Evolutionary conservation across 148 eudicot genomes (phyloP).

Genomic region (Amaranthus cruentus): DNA sequence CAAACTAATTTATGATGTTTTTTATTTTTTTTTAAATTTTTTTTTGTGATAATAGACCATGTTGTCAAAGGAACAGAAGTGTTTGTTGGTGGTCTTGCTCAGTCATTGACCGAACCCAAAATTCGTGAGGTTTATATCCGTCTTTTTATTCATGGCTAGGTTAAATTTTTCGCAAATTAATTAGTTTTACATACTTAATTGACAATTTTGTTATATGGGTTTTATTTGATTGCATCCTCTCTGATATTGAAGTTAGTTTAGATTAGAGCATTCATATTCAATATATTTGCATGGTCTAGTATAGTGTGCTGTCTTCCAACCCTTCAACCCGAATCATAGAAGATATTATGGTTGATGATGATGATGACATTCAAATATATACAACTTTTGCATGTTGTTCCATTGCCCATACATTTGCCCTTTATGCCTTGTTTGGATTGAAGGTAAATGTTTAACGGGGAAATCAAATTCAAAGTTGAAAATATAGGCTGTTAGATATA

Average conservation of each 20-base stretch:
- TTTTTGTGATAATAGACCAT: slow-evolving; percentile 20
- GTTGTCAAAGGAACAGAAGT: slow-evolving; percentile 37
- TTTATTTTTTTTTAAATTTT: neutral
- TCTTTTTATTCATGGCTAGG: neutral
- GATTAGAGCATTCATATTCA: too few relatives aligned
- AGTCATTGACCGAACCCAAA: slow-evolving; percentile 31
- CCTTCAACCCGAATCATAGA: too few relatives aligned
- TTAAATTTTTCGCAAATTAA: neutral
- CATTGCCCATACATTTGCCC: neutral
- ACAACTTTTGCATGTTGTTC: neutral
- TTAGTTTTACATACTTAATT: neutral
- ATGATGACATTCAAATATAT: too few relatives aligned
- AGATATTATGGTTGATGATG: too few relatives aligned
- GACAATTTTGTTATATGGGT: neutral
- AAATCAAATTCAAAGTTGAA: too few relatives aligned
- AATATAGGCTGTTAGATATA: too few relatives aligned
- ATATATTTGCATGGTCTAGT: too few relatives aligned
- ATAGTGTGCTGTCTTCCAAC: too few relatives aligned
- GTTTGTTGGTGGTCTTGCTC: slow-evolving; percentile 45
- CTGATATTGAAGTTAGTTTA: too few relatives aligned
- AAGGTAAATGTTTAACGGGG: too few relatives aligned
- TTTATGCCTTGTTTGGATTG: neutral
- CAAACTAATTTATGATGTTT: neutral
- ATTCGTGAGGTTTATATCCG: slow-evolving; percentile 27
- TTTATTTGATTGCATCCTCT: neutral